Conservation (phyloP, 116 monocot species). For the Trichopus zeylanicus region DNA sequence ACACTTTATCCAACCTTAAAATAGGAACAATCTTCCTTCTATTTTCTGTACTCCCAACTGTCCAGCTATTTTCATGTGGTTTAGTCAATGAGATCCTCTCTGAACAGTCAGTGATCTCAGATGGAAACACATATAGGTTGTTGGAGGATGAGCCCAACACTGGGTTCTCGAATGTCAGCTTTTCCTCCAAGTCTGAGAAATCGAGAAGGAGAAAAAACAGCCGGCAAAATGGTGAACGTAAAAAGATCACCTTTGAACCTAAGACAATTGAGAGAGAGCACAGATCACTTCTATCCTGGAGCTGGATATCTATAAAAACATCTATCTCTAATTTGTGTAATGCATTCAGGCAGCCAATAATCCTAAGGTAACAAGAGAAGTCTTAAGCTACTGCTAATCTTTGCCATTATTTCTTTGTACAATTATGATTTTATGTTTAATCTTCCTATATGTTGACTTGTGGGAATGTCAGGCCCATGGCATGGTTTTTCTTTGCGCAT, state of each 20-base stretch:
- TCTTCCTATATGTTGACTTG: not conserved
- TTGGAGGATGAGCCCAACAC: not conserved
- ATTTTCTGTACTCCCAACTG: constrained; percentile 53
- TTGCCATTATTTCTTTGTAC: not conserved
- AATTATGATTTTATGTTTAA: not conserved
- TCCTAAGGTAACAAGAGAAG: constrained; percentile 42
- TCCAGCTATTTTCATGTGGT: constrained; percentile 64
- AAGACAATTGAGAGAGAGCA: constrained; percentile 13
- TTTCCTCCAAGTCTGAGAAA: constrained; percentile 10
- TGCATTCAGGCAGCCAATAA: constrained; percentile 57
- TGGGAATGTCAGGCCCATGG: constrained; percentile 57
- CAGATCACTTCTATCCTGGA: constrained; percentile 6
- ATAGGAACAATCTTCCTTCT: constrained; percentile 59
- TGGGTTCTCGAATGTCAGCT: not conserved
- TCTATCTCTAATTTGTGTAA: constrained; percentile 36
- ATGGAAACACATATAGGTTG: not conserved
- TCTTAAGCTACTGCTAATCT: not conserved
- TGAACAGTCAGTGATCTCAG: constrained; percentile 1
- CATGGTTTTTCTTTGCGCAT: constrained; percentile 80
- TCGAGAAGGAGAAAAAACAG: constrained; percentile 25
- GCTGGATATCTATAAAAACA: constrained; percentile 38
- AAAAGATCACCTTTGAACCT: not conserved
- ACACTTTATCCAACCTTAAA: constrained; percentile 38
- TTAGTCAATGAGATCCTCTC: constrained; percentile 40
- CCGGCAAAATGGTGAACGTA: constrained; percentile 18